Evolutionary conservation across 2,329 filamentous ascomycete species (phyloP), one percentile per base, ranked within the genome.

Genomic region (Diaporthe longicolla): DNA sequence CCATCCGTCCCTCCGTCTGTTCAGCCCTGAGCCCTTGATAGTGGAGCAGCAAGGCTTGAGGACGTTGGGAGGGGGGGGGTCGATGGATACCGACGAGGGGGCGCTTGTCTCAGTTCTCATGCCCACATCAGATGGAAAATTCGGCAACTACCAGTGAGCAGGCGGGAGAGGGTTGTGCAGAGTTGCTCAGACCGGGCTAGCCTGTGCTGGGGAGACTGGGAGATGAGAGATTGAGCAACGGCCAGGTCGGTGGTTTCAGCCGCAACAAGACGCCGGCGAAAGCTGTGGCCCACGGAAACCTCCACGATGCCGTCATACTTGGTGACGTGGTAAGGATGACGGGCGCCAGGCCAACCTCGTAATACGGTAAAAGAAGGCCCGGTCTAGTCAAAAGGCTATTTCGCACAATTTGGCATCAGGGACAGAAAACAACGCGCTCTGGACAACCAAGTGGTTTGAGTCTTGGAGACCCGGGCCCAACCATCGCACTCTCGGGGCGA

Each of bases 21-120:
- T 68, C 74, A 75, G 74, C 74, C 74, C 74, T 73, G 74, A 75
- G 73, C 66, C 71, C 65, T 61, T 68, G 50, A 37, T 29, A 54
- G 68, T 71, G 68, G 74, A 57, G 19, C 45, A 63, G 57, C 32
- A 68, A 65, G 71, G 71, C 65, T 55, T 59, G 48, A 63, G 73
- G 69, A 54, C 54, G 72, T 63, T 61, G 59, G 68, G 52, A 71
- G 19, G 70, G 19, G 71, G 58, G 70, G 72, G n/a, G 35, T 54
- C 32, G 68, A 73, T 70, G 72, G 66, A 70, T 70, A 70, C 72
- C 72, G 72, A 63, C 63, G 65, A 73, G 55, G 65, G 63, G 65
- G 57, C 66, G 52, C 72, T 55, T 75, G 74, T 75, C 74, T 75
- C 74, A 75, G 61, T 65, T 74, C 57, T 70, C 61, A 66, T 66